Percentiles rank a stretch among this genome's conserved stretches.
Evolutionary conservation across 352 stramenopile genomes (phyloP).

Genomic region (Blastocystis sp.): DNA sequence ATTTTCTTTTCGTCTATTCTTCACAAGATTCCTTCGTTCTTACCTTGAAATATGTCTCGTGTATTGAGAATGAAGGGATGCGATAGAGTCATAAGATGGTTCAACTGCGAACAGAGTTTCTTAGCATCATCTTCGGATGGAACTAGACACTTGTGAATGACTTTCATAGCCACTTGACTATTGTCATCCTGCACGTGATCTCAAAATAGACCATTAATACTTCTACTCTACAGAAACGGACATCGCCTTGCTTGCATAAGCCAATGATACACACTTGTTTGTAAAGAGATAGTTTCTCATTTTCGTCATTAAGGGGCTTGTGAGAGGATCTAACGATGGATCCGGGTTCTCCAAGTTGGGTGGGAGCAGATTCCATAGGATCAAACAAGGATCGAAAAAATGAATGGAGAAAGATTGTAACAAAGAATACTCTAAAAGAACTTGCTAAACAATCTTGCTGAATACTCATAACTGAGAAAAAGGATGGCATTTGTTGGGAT

Average conservation of each 20-base stretch:
- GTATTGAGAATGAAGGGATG: constrained; percentile 35
- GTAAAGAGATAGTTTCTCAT: neutral
- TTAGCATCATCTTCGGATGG: neutral
- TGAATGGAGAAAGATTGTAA: neutral
- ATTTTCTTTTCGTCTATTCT: constrained; percentile 27
- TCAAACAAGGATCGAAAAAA: neutral
- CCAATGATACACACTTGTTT: constrained; percentile 11
- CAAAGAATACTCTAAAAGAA: constrained; percentile 36
- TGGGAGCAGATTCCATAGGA: too few relatives aligned
- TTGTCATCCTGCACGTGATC: constrained; percentile 51
- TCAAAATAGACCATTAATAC: neutral
- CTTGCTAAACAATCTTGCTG: neutral
- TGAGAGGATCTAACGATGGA: neutral
- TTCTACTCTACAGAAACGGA: constrained; percentile 17
- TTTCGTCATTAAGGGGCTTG: neutral
- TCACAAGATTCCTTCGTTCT: neutral
- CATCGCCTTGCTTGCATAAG: neutral
- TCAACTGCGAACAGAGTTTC: neutral
- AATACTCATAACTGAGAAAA: constrained; percentile 54
- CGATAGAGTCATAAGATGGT: neutral
- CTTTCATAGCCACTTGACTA: constrained; percentile 29
- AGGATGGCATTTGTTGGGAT: constrained; percentile 54
- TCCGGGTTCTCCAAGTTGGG: neutral
- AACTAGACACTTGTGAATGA: constrained; percentile 34
- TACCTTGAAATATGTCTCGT: constrained; percentile 44